These are phyloP conservation scores for Chlorella sp. DNA, from an alignment of 139 green algal species.

Conservation along the genomic window DNA sequence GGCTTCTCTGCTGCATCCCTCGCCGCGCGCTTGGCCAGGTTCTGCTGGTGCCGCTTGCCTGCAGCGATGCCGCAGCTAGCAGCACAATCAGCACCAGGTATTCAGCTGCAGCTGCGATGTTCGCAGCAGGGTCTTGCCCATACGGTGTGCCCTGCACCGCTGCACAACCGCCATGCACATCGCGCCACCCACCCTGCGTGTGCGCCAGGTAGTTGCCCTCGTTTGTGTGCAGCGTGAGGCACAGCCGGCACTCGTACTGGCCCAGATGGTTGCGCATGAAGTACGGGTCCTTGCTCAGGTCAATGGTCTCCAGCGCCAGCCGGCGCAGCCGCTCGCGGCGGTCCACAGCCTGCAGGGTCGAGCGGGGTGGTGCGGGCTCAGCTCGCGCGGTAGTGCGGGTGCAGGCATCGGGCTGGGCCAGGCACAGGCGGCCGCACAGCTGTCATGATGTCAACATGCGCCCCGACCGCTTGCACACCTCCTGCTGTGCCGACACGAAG, in stretches of 20 bases:
- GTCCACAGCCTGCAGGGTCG: slow-evolving; percentile 80
- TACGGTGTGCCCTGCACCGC: neutral
- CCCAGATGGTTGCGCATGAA: slow-evolving; percentile 99
- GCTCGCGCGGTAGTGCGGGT: too few relatives aligned
- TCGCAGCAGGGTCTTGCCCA: too few relatives aligned
- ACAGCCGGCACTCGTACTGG: slow-evolving; percentile 98
- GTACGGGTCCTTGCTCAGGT: slow-evolving; percentile 98
- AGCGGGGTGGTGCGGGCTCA: too few relatives aligned
- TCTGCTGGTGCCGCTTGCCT: slow-evolving; percentile 97
- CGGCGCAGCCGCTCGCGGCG: slow-evolving; percentile 91
- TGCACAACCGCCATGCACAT: too few relatives aligned
- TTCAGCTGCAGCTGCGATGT: neutral
- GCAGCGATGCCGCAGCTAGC: neutral
- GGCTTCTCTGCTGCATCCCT: slow-evolving; percentile 90
- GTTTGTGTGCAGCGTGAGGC: slow-evolving; percentile 98
- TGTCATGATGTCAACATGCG: too few relatives aligned
- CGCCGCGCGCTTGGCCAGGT: slow-evolving; percentile 98
- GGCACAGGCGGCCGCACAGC: neutral
- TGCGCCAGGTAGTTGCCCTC: slow-evolving; percentile 99
- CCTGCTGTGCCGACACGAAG: slow-evolving; percentile 77
- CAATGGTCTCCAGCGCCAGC: slow-evolving; percentile 98
- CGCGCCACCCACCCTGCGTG: slow-evolving; percentile 80
- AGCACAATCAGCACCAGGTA: neutral
- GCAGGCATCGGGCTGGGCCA: neutral
- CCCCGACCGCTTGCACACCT: slow-evolving; percentile 62